phyloP scores from a whole-genome alignment of 2,329 filamentous ascomycete species.

The Talaromyces funiculosus region DNA sequence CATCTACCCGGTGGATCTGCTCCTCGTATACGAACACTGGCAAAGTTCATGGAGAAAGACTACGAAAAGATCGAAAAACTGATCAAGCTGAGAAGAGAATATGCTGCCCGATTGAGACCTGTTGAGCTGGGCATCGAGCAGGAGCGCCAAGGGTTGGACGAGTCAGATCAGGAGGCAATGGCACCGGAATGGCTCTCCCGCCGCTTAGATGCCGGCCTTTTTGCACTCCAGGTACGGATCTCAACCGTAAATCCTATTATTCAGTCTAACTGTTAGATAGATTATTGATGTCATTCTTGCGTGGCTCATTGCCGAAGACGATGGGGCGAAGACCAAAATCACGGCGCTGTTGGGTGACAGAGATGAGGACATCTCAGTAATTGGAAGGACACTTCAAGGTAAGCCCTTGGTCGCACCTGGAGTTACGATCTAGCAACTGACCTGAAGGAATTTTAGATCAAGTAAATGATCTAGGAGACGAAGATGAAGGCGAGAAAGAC shows the following conservation, averaged over 20 bases:
- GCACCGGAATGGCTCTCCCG: conserved; percentile 68
- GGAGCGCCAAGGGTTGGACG: conserved; percentile 50
- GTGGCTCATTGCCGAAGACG: conserved; percentile 88
- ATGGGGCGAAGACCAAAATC: conserved; percentile 63
- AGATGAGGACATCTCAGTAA: conserved; percentile 58
- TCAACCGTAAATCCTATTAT: too few species aligned
- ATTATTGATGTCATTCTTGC: conserved; percentile 77
- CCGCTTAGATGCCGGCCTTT: conserved; percentile 77
- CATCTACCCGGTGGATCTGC: conserved; percentile 71
- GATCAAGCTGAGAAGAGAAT: conserved; percentile 65
- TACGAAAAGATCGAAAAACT: conserved; percentile 77
- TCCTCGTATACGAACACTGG: conserved; percentile 73
- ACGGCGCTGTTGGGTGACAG: conserved; percentile 58
- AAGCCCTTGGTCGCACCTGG: conserved; percentile 9
- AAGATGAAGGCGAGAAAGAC: conserved; percentile 49
- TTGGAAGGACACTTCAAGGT: conserved; percentile 64
- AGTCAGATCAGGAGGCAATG: conserved; percentile 57
- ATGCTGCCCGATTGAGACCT: conserved; percentile 55
- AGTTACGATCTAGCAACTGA: background rate
- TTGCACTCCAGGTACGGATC: conserved; percentile 64
- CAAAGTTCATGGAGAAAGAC: conserved; percentile 93
- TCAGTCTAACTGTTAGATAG: too few species aligned
- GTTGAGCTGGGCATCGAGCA: conserved; percentile 59
- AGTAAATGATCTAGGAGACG: conserved; percentile 53
- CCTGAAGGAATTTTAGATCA: conserved; percentile 45